Evolutionary conservation across 2,329 filamentous ascomycete genomes (phyloP), one percentile per base, ranked within the genome.

Genomic region (Aspergillus puulaauensis): DNA sequence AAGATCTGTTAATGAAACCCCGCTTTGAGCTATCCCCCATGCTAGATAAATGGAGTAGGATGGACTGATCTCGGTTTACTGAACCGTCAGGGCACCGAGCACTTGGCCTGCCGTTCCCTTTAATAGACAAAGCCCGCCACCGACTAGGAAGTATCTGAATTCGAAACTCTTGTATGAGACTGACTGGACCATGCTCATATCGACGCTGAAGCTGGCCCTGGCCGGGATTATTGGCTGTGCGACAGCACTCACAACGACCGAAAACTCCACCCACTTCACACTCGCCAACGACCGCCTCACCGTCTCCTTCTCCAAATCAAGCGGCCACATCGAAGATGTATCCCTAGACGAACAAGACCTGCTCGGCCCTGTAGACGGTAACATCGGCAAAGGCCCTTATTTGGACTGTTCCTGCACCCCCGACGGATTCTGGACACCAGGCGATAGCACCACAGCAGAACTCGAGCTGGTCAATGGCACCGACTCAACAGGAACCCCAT

Each of bases 351-450:
- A 72, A 0, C 79, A 81, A 59, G 80, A 86, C 61, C 75, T 86
- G 1, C 77, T 86, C 1, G 83, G 83, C 14, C 61, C 64, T 2
- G 57, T 64, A 24, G 65, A 71, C 23, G 78, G 77, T n/a, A 73
- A 73, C 27, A 77, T 70, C 5, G 84, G 84, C 3, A 76, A 80
- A 27, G 82, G 83, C 0, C 82, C 83, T 2, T 86, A 87, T 64
- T 79, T 87, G 6, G 85, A 88, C 68, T 88, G 85, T 66, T 85
- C 86, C 69, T 88, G 85, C 66, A 82, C 77, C 0, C 83, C 83
- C 1, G 77, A 75, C 0, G 85, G 85, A 0, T 82, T 81, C 64
- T 88, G 83, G 73, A 87, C 84, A 0, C 83, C 85, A 0, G 84
- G 84, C 0, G 73, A 2, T 7, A 24, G 72, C 6, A 79, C 78